Base-by-base conservation (phyloP, 345 rosid genomes). In the Limnanthes douglasii region DNA sequence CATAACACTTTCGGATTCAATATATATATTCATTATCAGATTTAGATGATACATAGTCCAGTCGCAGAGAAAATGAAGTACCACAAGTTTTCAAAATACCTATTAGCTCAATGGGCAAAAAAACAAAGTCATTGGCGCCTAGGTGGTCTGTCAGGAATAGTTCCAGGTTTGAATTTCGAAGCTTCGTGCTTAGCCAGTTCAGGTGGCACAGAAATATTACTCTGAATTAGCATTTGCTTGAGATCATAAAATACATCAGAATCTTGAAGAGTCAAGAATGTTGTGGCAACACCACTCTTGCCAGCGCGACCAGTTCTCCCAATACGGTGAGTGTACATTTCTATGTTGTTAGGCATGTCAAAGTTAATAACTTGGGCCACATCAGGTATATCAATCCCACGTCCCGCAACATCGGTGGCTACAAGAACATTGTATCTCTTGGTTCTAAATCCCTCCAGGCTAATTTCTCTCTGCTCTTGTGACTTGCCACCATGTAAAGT, bases 291-390 rank as follows among this genome's bases (percentile, higher is more conserved):
- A 61, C 95, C 95, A 2, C 84, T 84, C 62, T 90, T 90, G 34
- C 94, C 95, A 25, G 95, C 98, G 61, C 92, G 94, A 5, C 92
- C 95, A 8, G 94, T 90, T 66, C 95, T 70, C 28, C 98, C 94
- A 35, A 90, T 84, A 42, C 92, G 94, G 56, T 84, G 98, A 2
- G 95, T 84, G 53, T 90, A 84, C 82, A 59, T 72, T 57, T 84
- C 95, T 32, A 84, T 80, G 35, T 64, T 74, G 31, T 73, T 68
- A 40, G 92, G 92, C 98, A 90, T 84, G 55, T 84, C 95, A 23
- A 65, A 90, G 61, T 84, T 90, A 37, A 84, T 74, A 43, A 90
- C 98, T 44, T 84, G 86, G 47, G 92, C 94, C 41, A 90, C 98
- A 43, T 90, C 92, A 0, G 95, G 92, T 34, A 90, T 90, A 53